These are phyloP conservation scores for Pigoraptor vietnamica DNA, from an alignment of 78 protist species.

Conservation along the genomic window DNA sequence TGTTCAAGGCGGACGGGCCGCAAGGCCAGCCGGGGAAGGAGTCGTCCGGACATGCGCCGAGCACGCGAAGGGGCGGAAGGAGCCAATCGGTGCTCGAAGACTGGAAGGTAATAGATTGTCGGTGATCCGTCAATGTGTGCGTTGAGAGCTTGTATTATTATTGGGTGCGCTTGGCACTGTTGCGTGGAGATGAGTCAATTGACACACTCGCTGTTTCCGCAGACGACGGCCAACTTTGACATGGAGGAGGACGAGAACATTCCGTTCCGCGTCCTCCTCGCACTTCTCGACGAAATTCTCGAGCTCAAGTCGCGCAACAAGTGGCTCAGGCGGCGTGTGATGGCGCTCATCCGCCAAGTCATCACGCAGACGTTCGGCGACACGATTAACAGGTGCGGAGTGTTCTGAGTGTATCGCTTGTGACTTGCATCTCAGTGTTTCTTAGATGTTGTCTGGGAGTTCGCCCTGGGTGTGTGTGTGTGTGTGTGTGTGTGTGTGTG, in stretches of 20 bases:
- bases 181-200: no score
- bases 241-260: constrained; percentile 1
- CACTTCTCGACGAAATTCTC: background rate
- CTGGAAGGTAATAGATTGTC: no score
- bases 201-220: background rate
- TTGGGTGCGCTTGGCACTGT: no score
- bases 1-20: background rate
- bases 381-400: background rate
- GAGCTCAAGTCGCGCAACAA: background rate
- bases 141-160: no score
- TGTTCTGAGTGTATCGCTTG: background rate
- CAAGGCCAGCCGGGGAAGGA: background rate
- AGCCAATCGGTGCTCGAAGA: background rate
- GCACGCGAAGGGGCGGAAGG: background rate
- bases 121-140: no score
- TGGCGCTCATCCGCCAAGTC: background rate
- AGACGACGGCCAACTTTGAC: background rate
- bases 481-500: background rate
- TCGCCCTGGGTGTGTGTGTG: background rate
- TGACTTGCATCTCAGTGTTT: no score
- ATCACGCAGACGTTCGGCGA: background rate
- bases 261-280: background rate
- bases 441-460: no score
- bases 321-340: background rate
- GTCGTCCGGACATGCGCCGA: background rate